These are phyloP conservation scores for Kazachstania viticola DNA, from an alignment of 805 yeast species.

Conservation along the genomic window DNA sequence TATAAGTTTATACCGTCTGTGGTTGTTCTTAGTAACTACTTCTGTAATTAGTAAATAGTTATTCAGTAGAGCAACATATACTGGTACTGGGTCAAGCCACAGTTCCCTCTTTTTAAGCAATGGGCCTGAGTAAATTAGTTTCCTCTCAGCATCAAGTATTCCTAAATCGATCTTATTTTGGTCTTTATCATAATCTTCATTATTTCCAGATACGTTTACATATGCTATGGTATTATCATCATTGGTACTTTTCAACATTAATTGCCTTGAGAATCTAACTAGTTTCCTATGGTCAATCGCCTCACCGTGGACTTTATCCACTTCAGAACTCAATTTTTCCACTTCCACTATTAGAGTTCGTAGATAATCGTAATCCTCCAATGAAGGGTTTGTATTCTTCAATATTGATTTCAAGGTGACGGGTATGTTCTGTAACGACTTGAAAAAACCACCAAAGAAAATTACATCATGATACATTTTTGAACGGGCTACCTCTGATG, in stretches of 20 bases:
- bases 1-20: constrained; percentile 30
- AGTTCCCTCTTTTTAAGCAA: constrained; percentile 52
- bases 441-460: constrained; percentile 45
- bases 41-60: constrained; percentile 61
- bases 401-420: constrained; percentile 50
- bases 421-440: constrained; percentile 46
- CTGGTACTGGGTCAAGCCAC: constrained; percentile 42
- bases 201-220: constrained; percentile 11
- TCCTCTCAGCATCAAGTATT: constrained; percentile 43
- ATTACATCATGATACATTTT: constrained; percentile 42
- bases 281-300: constrained; percentile 50
- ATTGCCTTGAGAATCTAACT: constrained; percentile 34
- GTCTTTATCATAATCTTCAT: not conserved
- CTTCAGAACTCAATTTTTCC: constrained; percentile 42
- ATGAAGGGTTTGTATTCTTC: constrained; percentile 35
- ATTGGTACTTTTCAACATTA: constrained; percentile 14
- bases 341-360: constrained; percentile 44
- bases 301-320: constrained; percentile 49
- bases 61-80: constrained; percentile 51
- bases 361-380: constrained; percentile 42
- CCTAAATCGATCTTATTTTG: constrained; percentile 32
- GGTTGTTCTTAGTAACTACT: constrained; percentile 31
- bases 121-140: constrained; percentile 45
- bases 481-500: constrained; percentile 31
- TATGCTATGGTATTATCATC: constrained; percentile 19